phyloP scores from a whole-genome alignment of 78 protist genomes.

The slime mould (Dictyostelium discoideum) region DNA sequence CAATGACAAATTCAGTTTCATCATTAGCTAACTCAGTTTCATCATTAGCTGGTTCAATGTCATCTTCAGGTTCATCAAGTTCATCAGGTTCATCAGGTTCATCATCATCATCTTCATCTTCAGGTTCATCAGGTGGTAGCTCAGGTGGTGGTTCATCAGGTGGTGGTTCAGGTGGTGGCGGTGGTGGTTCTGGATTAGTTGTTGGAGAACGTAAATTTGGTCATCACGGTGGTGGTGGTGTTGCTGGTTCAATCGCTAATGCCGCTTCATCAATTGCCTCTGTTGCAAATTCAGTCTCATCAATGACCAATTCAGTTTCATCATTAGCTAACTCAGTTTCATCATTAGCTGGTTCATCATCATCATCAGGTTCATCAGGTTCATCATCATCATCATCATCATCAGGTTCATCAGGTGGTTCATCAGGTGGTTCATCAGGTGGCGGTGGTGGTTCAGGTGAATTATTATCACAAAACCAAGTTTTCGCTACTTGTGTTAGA shows the following conservation, averaged over 20 bases:
- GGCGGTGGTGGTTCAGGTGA: conserved; percentile 6
- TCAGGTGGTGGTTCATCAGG: not conserved
- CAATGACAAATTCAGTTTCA: not conserved
- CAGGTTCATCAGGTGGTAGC: not conserved
- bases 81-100: not conserved
- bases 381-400: not conserved
- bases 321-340: not conserved
- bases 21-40: not conserved
- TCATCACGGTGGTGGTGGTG: not conserved
- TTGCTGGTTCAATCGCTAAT: not conserved
- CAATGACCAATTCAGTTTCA: not conserved
- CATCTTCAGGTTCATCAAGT: not conserved
- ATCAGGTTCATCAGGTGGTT: not conserved
- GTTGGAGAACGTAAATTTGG: not conserved
- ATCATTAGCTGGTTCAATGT: not conserved
- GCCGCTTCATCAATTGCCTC: not conserved
- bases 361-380: not conserved
- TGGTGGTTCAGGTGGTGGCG: conserved; percentile 7
- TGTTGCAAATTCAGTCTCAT: not conserved
- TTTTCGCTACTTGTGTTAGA: conserved; percentile 47
- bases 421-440: not conserved
- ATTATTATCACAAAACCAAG: not conserved
- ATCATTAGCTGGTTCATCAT: not conserved
- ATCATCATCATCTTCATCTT: not conserved
- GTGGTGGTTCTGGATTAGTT: not conserved